Evolutionary conservation across 371 early-diverging fungal genomes (phyloP), one percentile per base, ranked within the genome.

Genomic region (Caulochytrium protostelioides): DNA sequence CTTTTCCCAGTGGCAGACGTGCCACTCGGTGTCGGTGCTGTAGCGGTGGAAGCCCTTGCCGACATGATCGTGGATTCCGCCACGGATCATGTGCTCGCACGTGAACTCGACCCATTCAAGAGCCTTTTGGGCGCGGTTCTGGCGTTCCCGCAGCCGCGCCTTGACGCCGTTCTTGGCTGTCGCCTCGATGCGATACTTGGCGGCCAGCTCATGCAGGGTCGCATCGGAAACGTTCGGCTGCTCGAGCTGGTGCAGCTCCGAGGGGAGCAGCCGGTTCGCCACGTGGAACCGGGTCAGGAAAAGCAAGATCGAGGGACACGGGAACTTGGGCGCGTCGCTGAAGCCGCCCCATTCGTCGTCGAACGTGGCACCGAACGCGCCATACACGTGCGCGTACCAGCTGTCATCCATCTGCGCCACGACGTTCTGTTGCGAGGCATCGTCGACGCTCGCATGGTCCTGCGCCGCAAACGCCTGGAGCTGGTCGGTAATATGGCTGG

Each of bases 21-120:
- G 60, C 58, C 58, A 57, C 8, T 30, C 22, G 18, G 32, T 37
- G 34, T 57, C 58, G n/a, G 47, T 48, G 1, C 44, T 37, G 32
- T 57, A 71, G 34, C 71, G 47, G 41, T 72, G 72, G 34, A 72
- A 69, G 5, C 72, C 72, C 22, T 50, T 39, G 10, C 66, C 72
- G 19, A 72, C 51, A 42, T 72, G 72, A 39, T 72, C 72, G 49
- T 75, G 72, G 33, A 75, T 70, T 7, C 73, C 76, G 22, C 72
- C 73, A 4, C 15, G 9, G 2, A 40, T 42, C 22, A 57, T 52
- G 23, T 41, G 26, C 38, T 37, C 13, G n/a, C 22, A 36, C 10
- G 74, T 74, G 35, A 58, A 58, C 12, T 55, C 33, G 5, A 61
- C 64, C 74, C 71, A 71, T 8, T 65, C 50, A 10, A 69, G 31